phyloP scores from a whole-genome alignment of 108 stramenopile genomes.

The Nitzschia sp. region DNA sequence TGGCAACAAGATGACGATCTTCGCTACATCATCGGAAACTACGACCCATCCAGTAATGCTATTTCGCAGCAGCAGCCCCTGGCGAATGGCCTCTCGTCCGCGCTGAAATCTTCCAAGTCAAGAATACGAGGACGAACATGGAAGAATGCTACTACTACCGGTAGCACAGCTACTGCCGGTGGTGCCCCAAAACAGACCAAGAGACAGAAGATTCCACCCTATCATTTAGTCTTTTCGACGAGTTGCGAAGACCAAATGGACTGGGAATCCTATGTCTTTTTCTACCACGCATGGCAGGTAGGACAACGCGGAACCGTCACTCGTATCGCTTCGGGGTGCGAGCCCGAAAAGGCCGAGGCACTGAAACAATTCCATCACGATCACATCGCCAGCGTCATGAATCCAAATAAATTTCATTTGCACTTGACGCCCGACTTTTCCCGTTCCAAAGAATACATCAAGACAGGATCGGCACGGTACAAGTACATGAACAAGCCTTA shows the following conservation, averaged over 20 bases:
- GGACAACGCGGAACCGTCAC: constrained; percentile 83
- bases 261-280: constrained; percentile 93
- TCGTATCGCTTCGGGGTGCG: constrained; percentile 82
- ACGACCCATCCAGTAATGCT: not conserved
- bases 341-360: constrained; percentile 6
- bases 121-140: not conserved
- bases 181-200: not conserved
- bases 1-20: not conserved
- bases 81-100: not conserved
- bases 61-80: not conserved
- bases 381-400: constrained; percentile 31
- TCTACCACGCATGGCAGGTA: constrained; percentile 68
- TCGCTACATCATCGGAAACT: not conserved
- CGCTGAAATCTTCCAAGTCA: not conserved
- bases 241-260: constrained; percentile 85
- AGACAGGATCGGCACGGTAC: constrained; percentile 1
- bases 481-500: constrained; percentile 94
- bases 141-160: too few species aligned
- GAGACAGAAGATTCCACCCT: not conserved
- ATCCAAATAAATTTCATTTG: constrained; percentile 60
- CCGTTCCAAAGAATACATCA: constrained; percentile 8
- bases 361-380: constrained; percentile 19
- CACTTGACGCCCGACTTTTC: constrained; percentile 75
- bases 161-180: too few species aligned
- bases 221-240: constrained; percentile 79